Evolutionary conservation across 2,329 filamentous ascomycete genomes (phyloP).

Genomic region (Fusarium decemcellulare): DNA sequence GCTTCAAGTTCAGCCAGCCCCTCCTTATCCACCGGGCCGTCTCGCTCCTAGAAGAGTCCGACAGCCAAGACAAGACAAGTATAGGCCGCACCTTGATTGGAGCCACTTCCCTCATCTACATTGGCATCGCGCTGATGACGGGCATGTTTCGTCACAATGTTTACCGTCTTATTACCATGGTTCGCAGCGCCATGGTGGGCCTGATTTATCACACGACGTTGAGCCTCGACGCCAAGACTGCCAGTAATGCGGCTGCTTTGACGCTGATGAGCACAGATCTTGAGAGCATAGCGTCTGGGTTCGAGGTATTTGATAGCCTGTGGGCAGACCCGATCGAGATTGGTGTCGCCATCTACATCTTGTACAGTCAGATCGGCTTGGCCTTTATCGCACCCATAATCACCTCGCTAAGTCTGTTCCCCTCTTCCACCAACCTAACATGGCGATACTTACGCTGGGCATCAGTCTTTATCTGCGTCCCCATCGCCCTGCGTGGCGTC

Average conservation of each 20-base stretch:
- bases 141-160: background rate
- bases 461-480: background rate
- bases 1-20: slow-evolving; percentile 57
- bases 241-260: slow-evolving; percentile 43
- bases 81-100: slow-evolving; percentile 54
- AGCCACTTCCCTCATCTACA: slow-evolving; percentile 56
- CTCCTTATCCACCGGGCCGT: slow-evolving; percentile 54
- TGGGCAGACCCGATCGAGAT: slow-evolving; percentile 54
- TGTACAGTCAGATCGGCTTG: slow-evolving; percentile 49
- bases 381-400: slow-evolving; percentile 51
- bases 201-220: background rate
- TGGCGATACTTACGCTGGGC: background rate
- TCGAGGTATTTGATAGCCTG: slow-evolving; percentile 50
- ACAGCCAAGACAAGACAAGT: slow-evolving; percentile 29
- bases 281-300: slow-evolving; percentile 51
- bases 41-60: slow-evolving; percentile 41
- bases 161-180: slow-evolving; percentile 1
- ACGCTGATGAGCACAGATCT: slow-evolving; percentile 58
- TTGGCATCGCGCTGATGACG: slow-evolving; percentile 41
- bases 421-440: slow-evolving; percentile 23
- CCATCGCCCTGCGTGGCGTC: background rate
- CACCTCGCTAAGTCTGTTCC: no score
- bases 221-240: background rate
- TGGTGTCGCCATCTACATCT: slow-evolving; percentile 50
- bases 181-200: background rate